Conservation (phyloP, 176 grass and related monocot genomes). For the Avena atlantica region DNA sequence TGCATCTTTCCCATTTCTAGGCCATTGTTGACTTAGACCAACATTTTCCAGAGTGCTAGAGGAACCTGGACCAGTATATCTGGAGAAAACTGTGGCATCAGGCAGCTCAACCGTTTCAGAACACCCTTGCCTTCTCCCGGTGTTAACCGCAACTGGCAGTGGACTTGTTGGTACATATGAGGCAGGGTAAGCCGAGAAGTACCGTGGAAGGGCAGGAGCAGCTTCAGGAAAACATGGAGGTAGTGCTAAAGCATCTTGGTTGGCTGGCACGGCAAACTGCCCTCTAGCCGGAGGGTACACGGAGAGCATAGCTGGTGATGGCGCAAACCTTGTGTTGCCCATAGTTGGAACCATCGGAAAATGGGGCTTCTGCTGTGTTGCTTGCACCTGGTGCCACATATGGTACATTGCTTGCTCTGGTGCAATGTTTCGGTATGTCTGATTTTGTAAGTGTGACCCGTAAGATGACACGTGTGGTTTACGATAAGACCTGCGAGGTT, state of each 20-base stretch:
- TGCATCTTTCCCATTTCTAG: conserved; percentile 32
- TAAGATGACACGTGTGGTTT: conserved; percentile 51
- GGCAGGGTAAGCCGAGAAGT: conserved; percentile 50
- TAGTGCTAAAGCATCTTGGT: conserved; percentile 45
- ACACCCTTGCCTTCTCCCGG: conserved; percentile 33
- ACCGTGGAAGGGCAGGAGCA: conserved; percentile 39
- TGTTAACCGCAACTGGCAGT: conserved; percentile 31
- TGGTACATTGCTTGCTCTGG: conserved; percentile 64
- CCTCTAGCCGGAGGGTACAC: conserved; percentile 55
- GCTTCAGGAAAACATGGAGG: conserved; percentile 49
- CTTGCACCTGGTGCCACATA: conserved; percentile 63
- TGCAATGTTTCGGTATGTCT: conserved; percentile 51
- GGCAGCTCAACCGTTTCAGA: conserved; percentile 36
- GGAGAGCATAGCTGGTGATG: conserved; percentile 47
- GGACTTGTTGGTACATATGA: conserved; percentile 46
- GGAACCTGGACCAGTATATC: conserved; percentile 28
- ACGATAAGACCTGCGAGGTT: conserved; percentile 45
- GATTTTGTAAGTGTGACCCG: conserved; percentile 46
- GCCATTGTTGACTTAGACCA: not conserved
- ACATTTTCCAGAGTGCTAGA: conserved; percentile 20
- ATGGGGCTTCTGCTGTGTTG: conserved; percentile 43
- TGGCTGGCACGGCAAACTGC: conserved; percentile 33
- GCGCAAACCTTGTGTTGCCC: conserved; percentile 50
- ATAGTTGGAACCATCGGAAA: conserved; percentile 38
- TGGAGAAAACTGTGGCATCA: conserved; percentile 37